phyloP scores from a whole-genome alignment of 371 early-diverging fungal species.

The Mortierella sp. region DNA sequence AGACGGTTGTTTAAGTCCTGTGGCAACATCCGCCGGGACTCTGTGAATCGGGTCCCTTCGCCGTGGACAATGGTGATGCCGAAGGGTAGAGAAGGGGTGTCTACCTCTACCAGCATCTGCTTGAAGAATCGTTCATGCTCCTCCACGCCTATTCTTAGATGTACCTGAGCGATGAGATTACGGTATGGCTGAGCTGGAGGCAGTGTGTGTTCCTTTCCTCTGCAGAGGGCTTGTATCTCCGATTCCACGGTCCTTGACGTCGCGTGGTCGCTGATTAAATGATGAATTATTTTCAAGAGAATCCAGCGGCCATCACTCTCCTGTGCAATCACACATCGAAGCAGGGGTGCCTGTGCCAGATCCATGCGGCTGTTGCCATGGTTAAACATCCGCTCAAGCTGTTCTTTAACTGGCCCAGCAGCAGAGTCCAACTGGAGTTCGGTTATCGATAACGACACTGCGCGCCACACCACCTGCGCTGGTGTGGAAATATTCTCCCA shows the following conservation, averaged over 20 bases:
- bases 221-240: too few relatives aligned
- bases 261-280: too few relatives aligned
- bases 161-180: conserved; percentile 1
- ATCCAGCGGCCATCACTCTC: background rate
- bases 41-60: background rate
- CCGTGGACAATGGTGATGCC: conserved; percentile 1
- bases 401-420: conserved; percentile 1
- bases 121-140: conserved; percentile 4
- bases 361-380: background rate
- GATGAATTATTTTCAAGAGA: background rate
- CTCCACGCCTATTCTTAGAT: background rate
- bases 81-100: conserved; percentile 3
- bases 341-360: conserved; percentile 10
- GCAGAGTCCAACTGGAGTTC: conserved; percentile 10
- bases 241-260: too few relatives aligned
- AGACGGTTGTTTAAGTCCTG: background rate
- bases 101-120: conserved; percentile 7
- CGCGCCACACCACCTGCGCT: conserved; percentile 9
- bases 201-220: too few relatives aligned
- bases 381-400: conserved; percentile 1
- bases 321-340: conserved; percentile 1
- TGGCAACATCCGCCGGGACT: background rate
- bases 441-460: background rate
- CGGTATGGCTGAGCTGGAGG: too few relatives aligned
- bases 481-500: conserved; percentile 17